Base-by-base conservation (phyloP, 768 basidiomycete genomes). In the Pisolithus tinctorius region DNA sequence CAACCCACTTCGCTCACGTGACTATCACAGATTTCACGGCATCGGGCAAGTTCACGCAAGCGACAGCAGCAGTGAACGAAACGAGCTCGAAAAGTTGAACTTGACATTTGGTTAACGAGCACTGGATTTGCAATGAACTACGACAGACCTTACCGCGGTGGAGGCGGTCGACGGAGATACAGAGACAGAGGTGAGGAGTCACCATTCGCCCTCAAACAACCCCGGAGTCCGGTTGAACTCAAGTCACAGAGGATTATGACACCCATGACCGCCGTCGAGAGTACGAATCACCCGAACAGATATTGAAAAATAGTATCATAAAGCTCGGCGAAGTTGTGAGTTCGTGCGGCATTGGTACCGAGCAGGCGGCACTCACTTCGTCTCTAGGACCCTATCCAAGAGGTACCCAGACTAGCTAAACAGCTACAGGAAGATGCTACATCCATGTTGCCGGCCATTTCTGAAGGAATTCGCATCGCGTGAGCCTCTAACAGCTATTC, bases 311-410 rank as follows among this genome's bases (percentile, higher is more conserved):
- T 45, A 69, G 78, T 40, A 83, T 92, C 55, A 70, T 89, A 59
- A 84, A 82, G 60, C 70, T 87, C 47, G 89, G 88, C 39, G 89
- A 92, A 77, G 87, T 88, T 68, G 89, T 90, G 61, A 73, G 87
- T 72, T 23, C 43, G 26, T n/a, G 6, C 10, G 5, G 2, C 4
- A n/a, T 29, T 49, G 45, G 23, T 56, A 20, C 31, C 30, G 20
- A 11, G 45, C 27, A 30, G 47, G 51, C 52, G 52, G 51, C 45
- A 23, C 43, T 50, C 10, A 54, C 43, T 27, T 13, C 31, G 52
- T 11, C 44, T 47, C 37, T 55, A 91, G 89, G 87, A 90, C 57
- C 74, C 81, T 26, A 51, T 74, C 6, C 83, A 89, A 60, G 88
- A 91, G 62, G 65, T 90, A 14, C 77, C 81, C 40, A 77, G 78